Percentiles rank a stretch among this genome's conserved stretches.
Conservation (phyloP, 192 early-diverging fungal species). For the Linnemannia elongata region DNA sequence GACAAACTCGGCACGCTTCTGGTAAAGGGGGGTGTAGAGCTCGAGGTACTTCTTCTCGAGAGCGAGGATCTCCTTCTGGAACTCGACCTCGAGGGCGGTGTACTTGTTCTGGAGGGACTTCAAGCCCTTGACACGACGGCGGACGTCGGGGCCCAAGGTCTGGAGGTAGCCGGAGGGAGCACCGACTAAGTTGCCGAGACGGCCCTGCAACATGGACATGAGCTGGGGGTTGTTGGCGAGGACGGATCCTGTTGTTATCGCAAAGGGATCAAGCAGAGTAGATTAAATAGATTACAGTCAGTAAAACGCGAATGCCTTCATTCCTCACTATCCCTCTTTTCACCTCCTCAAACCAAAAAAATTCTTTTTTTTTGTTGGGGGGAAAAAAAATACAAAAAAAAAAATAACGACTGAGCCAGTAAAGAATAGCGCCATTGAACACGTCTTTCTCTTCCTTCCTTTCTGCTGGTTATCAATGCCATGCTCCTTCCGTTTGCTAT, state of each 20-base stretch:
- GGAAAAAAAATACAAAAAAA: neutral
- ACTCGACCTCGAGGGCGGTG: conserved; percentile 84
- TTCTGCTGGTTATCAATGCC: neutral
- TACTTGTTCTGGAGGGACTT: conserved; percentile 93
- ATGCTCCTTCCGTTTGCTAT: neutral
- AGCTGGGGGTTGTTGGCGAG: conserved; percentile 72
- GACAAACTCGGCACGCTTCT: conserved; percentile 87
- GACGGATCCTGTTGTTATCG: conserved; percentile 8
- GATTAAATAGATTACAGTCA: conserved; percentile 1
- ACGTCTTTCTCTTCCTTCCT: neutral
- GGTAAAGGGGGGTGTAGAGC: conserved; percentile 90
- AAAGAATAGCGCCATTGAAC: conserved; percentile 4
- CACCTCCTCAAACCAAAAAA: conserved; percentile 10
- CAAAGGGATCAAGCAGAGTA: neutral
- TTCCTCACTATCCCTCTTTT: neutral
- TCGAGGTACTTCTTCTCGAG: conserved; percentile 97
- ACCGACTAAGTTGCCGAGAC: conserved; percentile 85
- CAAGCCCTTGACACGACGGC: conserved; percentile 88
- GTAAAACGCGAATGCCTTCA: neutral
- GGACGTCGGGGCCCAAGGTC: conserved; percentile 81
- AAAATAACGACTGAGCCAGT: conserved; percentile 2
- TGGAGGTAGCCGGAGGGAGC: conserved; percentile 80
- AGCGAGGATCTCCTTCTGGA: conserved; percentile 93
- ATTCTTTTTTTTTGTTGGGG: conserved; percentile 17
- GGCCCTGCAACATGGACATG: conserved; percentile 80